A percentile compares a stretch with the other conserved stretches of the same genome.
phyloP scores from a whole-genome alignment of 495 filamentous ascomycete species.

The Clohesyomyces aquaticus region DNA sequence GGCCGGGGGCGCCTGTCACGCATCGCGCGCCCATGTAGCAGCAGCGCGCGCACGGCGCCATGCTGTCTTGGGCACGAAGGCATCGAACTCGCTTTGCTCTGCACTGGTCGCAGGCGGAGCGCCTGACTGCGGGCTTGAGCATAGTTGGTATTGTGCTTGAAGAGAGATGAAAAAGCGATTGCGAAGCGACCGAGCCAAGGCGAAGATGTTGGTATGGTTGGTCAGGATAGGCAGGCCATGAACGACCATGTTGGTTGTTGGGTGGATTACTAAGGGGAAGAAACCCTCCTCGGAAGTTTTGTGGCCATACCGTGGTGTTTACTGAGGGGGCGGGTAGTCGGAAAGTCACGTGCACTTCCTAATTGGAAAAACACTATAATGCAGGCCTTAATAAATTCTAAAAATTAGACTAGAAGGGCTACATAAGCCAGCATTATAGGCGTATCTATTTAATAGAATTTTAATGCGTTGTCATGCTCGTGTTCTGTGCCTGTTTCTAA shows the following conservation, averaged over 20 bases:
- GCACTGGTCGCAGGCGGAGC: slow-evolving; percentile 1
- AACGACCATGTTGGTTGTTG: neutral
- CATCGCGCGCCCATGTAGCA: slow-evolving; percentile 1
- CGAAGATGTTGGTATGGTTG: slow-evolving; percentile 2
- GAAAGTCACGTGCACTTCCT: too few relatives aligned
- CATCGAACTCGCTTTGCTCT: slow-evolving; percentile 2
- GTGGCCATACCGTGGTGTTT: too few relatives aligned
- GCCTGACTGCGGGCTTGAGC: slow-evolving; percentile 1
- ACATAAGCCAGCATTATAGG: too few relatives aligned
- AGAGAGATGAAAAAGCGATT: slow-evolving; percentile 1
- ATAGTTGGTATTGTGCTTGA: slow-evolving; percentile 1
- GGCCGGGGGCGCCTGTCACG: neutral
- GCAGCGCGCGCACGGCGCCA: neutral
- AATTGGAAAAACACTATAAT: too few relatives aligned
- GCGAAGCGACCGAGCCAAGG: slow-evolving; percentile 1
- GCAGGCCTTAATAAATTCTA: too few relatives aligned
- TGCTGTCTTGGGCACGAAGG: slow-evolving; percentile 2
- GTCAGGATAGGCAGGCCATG: neutral
- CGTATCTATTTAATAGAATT: too few relatives aligned
- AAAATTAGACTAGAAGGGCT: too few relatives aligned
- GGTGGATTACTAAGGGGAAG: neutral
- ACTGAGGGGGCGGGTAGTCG: too few relatives aligned
- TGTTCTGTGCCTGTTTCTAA: too few relatives aligned
- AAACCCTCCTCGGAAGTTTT: slow-evolving; percentile 1
- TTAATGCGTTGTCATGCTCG: too few relatives aligned